A percentile compares a stretch with the other conserved stretches of the same genome.
Evolutionary conservation across 1,284 basidiomycete species (phyloP).

Genomic region (Rugosomyces carneus): DNA sequence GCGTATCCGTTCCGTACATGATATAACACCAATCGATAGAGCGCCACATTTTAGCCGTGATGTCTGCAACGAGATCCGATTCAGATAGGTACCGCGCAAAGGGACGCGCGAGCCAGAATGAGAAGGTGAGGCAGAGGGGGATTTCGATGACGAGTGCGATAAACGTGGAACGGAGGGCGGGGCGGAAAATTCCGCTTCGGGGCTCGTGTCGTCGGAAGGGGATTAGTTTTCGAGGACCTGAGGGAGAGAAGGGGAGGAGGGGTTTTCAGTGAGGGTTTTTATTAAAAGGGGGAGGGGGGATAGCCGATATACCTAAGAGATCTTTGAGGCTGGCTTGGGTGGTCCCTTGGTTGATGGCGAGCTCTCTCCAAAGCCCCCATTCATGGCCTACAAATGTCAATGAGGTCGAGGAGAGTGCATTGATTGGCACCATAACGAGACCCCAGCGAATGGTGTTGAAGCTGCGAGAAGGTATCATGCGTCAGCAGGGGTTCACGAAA

Average conservation of each 20-base stretch:
- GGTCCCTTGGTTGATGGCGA: no score
- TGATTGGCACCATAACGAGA: conserved; percentile 21
- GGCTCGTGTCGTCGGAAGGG: no score
- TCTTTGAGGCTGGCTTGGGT: no score
- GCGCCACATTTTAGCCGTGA: conserved; percentile 7
- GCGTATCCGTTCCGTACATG: conserved; percentile 18
- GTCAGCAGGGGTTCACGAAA: no score
- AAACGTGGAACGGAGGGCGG: no score
- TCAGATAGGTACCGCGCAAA: conserved; percentile 20
- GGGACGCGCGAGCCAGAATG: conserved; percentile 12
- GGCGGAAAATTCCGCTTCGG: no score
- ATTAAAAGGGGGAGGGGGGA: no score
- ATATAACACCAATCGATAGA: conserved; percentile 23
- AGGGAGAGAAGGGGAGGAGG: no score
- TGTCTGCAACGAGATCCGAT: conserved; percentile 18
- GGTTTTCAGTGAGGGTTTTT: no score
- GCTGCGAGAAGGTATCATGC: no score
- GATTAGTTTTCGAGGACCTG: no score
- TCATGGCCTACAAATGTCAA: conserved; percentile 19
- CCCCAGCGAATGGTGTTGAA: conserved; percentile 23
- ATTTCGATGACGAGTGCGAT: conserved; percentile 17
- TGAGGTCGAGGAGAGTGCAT: conserved; percentile 18
- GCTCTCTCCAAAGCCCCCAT: conserved; percentile 13
- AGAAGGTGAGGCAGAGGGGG: conserved; percentile 16
- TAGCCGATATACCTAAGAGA: no score